Conservation (phyloP, 192 early-diverging fungal genomes). For the Powellomyces hirtus region DNA sequence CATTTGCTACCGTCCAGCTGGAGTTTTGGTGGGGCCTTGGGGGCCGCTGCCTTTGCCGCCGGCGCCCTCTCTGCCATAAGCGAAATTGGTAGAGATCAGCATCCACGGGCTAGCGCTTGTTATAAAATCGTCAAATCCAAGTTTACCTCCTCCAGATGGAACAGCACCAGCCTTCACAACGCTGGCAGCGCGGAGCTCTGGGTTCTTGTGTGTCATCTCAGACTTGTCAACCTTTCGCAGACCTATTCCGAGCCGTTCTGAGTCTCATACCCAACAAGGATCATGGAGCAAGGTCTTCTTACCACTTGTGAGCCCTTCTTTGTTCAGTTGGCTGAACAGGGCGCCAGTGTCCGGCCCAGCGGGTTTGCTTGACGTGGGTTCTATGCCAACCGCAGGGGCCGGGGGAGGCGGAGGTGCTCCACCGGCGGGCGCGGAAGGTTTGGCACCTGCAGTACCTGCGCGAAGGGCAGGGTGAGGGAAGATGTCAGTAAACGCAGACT, state of each 20-base stretch:
- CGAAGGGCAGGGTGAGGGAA: no score
- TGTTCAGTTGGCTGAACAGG: conserved; percentile 85
- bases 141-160: conserved; percentile 27
- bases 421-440: conserved; percentile 27
- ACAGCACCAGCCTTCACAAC: conserved; percentile 46
- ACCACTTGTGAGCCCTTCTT: conserved; percentile 53
- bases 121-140: no score
- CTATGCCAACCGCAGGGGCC: conserved; percentile 15
- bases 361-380: conserved; percentile 34
- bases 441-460: no score
- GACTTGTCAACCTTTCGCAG: conserved; percentile 91
- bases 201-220: conserved; percentile 99
- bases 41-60: not conserved
- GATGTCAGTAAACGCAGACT: no score
- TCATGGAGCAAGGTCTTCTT: conserved; percentile 35
- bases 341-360: conserved; percentile 31
- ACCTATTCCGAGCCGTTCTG: conserved; percentile 31
- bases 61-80: not conserved
- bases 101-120: not conserved
- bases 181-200: conserved; percentile 68
- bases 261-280: not conserved
- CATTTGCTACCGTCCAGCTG: conserved; percentile 89
- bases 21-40: conserved; percentile 74
- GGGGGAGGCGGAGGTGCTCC: conserved; percentile 44
- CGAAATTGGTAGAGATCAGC: not conserved